phyloP scores from a whole-genome alignment of 148 eudicot species.

The Bassia scoparia region DNA sequence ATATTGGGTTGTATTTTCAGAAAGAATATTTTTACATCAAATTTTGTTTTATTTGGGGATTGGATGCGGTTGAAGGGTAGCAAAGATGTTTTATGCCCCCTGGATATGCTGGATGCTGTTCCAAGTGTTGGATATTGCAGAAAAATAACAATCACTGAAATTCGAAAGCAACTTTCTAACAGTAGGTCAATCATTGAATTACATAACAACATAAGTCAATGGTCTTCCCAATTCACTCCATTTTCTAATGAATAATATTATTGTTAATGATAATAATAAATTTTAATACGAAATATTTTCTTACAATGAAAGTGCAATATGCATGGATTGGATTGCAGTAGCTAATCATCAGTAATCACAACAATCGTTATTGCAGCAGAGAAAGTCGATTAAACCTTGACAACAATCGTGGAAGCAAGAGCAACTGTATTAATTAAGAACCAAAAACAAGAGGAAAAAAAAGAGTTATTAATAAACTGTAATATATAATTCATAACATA shows the following conservation, averaged over 20 bases:
- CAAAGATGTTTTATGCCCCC: slow-evolving; percentile 72
- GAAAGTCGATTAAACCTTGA: slow-evolving; percentile 26
- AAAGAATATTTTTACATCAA: background rate
- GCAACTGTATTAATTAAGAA: slow-evolving; percentile 17
- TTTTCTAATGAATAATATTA: background rate
- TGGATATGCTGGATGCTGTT: slow-evolving; percentile 59
- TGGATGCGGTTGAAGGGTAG: slow-evolving; percentile 42
- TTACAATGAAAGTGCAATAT: background rate
- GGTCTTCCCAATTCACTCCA: background rate
- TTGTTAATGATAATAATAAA: background rate
- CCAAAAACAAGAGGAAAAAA: background rate
- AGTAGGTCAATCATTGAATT: background rate
- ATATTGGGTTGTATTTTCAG: slow-evolving; percentile 3
- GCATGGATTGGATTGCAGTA: too few relatives aligned
- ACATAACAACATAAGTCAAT: background rate
- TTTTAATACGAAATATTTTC: background rate
- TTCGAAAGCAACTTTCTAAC: background rate
- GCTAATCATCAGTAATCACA: background rate
- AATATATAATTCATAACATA: too few relatives aligned
- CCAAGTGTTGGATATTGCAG: too few relatives aligned
- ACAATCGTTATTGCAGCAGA: slow-evolving; percentile 32
- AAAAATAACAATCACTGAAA: slow-evolving; percentile 8
- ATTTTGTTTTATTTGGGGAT: background rate
- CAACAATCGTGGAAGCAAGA: slow-evolving; percentile 30
- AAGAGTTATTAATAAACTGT: too few relatives aligned